These are phyloP conservation scores for Thermomyces lanuginosus DNA, from an alignment of 2,329 filamentous ascomycete species.

Conservation along the genomic window DNA sequence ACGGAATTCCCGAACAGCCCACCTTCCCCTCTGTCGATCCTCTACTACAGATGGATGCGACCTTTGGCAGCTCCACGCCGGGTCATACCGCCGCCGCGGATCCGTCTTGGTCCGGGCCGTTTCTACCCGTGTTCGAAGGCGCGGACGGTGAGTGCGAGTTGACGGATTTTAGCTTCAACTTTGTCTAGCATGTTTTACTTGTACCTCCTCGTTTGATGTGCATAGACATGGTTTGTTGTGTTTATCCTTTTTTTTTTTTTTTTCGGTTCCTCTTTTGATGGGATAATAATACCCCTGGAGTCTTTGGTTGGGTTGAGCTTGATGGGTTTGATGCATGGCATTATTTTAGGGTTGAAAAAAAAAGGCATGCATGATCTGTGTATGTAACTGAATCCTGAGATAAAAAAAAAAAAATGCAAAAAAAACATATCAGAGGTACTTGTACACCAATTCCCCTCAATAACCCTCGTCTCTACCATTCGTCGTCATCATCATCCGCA, in stretches of 20 bases:
- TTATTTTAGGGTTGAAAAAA: no score
- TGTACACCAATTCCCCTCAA: no score
- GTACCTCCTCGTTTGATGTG: no score
- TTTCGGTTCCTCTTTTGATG: constrained; percentile 1
- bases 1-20: constrained; percentile 7
- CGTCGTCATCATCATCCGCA: constrained; percentile 6
- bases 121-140: constrained; percentile 6
- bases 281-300: background rate
- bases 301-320: background rate
- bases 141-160: constrained; percentile 6
- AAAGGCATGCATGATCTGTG: no score
- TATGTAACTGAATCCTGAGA: no score
- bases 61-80: constrained; percentile 2
- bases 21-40: constrained; percentile 7
- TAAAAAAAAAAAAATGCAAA: no score
- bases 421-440: no score
- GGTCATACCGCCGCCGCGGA: background rate
- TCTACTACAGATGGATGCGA: constrained; percentile 3
- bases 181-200: constrained; percentile 2
- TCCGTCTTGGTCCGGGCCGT: constrained; percentile 3
- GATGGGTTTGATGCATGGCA: no score
- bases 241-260: background rate
- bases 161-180: constrained; percentile 7
- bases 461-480: no score
- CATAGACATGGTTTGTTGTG: no score